Base-by-base conservation (phyloP, 2,329 filamentous ascomycete genomes). In the Penicillium sp. region DNA sequence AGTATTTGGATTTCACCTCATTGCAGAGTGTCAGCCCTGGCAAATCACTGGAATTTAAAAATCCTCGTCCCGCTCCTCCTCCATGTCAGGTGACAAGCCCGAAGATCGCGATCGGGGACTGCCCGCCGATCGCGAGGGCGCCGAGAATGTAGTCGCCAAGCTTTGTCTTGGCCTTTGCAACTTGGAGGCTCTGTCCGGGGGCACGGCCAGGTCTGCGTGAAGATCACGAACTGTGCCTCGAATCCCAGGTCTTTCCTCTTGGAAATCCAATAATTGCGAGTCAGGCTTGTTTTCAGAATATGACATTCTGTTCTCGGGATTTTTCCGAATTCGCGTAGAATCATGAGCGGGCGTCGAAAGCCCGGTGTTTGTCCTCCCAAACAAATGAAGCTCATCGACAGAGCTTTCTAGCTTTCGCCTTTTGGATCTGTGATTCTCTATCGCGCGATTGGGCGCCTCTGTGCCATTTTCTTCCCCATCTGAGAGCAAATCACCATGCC, bases 31-130 rank as follows among this genome's bases (percentile, higher is more conserved):
- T 67, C 61, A 65, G 45, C 52, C 56, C 57, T 57, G 57, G 62
- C 59, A 62, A 69, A 68, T 71, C 68, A 68, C 63, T 51, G 68
- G 68, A 50, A 25, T 42, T 54, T 57, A 61, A 68, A 71, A 70
- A 71, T 60, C 65, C 64, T 49, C 11, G 18, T 59, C 46, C 59
- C 56, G 62, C 29, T 3, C 8, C 18, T 49, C 25, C 2, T 9
- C 26, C 25, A 55, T 48, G 34, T 60, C 35, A 28, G 50, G 46
- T n/a, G 55, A 52, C 24, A 56, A 43, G 8, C 36, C 26, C 8
- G 13, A 37, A n/a, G 43, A 46, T 12, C 18, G 35, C 36, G 28
- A 32, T 13, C 11, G 47, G 6, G 13, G 25, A 11, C 13, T n/a
- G 9, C 27, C 38, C 18, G 34, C 38, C 25, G 27, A 8, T 28